These are phyloP conservation scores for Castanospermum australe DNA, from an alignment of 306 rosid genomes.

Conservation along the genomic window DNA sequence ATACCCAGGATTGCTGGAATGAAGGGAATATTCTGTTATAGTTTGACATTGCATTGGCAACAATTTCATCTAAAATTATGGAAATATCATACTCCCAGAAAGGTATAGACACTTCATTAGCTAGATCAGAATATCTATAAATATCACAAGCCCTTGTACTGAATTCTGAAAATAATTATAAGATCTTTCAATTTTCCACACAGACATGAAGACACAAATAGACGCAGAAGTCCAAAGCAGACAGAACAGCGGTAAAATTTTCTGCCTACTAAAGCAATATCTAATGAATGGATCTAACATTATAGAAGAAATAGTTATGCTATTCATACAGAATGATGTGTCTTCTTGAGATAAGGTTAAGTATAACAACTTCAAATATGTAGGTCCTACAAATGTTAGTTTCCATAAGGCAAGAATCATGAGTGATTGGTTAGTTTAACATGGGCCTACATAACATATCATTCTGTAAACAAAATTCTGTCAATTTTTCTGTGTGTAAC, in stretches of 20 bases:
- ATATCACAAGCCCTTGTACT: not conserved
- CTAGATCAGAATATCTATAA: not conserved
- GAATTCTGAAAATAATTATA: conserved; percentile 2
- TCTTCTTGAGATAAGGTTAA: too few species aligned
- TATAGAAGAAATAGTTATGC: not conserved
- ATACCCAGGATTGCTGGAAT: conserved; percentile 52
- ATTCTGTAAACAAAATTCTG: not conserved
- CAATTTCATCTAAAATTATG: conserved; percentile 24
- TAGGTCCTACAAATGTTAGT: too few species aligned
- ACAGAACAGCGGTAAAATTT: not conserved
- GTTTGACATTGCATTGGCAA: conserved; percentile 6
- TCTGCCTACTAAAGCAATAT: not conserved
- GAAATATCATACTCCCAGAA: conserved; percentile 4
- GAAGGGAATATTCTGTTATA: conserved; percentile 2
- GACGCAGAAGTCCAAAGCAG: not conserved
- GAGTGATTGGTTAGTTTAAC: too few species aligned
- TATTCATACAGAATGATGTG: too few species aligned
- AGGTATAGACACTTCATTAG: not conserved
- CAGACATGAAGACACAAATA: not conserved
- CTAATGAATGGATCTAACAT: not conserved
- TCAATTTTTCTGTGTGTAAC: not conserved
- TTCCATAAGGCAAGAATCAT: not conserved
- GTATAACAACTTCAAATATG: too few species aligned
- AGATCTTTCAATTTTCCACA: not conserved
- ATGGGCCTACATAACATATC: not conserved